Base-by-base conservation (phyloP, 345 rosid species). In the Populus simonii region DNA sequence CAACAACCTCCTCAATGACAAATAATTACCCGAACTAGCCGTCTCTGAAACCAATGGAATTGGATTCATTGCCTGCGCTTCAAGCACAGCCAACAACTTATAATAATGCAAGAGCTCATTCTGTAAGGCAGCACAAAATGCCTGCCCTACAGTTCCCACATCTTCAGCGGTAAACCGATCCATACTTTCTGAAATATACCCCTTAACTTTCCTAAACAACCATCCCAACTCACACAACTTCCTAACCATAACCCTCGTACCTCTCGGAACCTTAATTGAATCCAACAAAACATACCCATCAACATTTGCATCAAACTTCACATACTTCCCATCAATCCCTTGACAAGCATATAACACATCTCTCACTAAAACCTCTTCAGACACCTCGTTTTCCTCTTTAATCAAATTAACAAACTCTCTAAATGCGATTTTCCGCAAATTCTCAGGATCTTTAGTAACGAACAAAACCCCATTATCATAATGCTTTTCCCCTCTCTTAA, bases 141-240 rank as follows among this genome's bases (percentile, higher is more conserved):
- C 98, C 85, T 94, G 99, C 41, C 97, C 94, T 9, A 94, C 93
- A 53, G 97, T 91, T 72, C 98, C 99, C 11, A 92, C 92, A 69
- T 90, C 95, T 72, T 94, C 95, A 70, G 89, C 90, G 2, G 95
- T 91, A 82, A 92, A 93, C 55, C 82, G 81, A 83, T 87, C 97
- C 97, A 94, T 89, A 72, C 95, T 87, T 78, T 90, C 97, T 0
- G 90, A 88, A 38, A 92, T 90, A 72, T 92, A 91, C 45, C 80
- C 91, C 79, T 82, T 93, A 55, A 96, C 99, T 81, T 96, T 96
- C 82, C 92, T 89, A 80, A 93, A 93, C 84, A 96, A 79, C 99
- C 99, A 96, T 10, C 99, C 98, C 80, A 96, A 83, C 86, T 96
- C 99, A 31, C 97, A 93, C 36, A 96, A 86, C 90, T 86, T 92